These are phyloP conservation scores for Lactarius vividus DNA, from an alignment of 768 basidiomycete genomes.

Conservation along the genomic window DNA sequence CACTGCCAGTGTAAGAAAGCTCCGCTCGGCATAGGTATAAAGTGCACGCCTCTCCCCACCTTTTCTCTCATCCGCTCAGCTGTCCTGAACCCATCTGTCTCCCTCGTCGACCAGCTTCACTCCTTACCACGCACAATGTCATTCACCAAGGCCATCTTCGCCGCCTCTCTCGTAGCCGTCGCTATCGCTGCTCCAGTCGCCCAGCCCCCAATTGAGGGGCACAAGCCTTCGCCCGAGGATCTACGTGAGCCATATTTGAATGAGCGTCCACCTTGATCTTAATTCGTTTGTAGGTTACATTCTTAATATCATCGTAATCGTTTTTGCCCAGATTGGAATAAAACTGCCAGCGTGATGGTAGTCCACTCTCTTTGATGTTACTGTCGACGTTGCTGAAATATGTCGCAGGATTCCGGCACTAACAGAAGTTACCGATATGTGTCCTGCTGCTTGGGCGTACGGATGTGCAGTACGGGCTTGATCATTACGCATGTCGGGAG, in stretches of 20 bases:
- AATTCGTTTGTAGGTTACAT: neutral
- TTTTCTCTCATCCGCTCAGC: neutral
- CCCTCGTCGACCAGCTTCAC: neutral
- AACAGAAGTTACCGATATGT: neutral
- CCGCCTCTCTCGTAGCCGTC: slow-evolving; percentile 7
- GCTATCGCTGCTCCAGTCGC: no score
- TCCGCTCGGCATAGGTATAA: neutral
- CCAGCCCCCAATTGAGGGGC: neutral
- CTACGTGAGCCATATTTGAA: neutral
- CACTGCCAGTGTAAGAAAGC: neutral
- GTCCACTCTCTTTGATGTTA: neutral
- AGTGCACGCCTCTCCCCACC: neutral
- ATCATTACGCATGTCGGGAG: neutral
- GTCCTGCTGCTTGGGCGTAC: no score
- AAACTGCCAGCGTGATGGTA: neutral
- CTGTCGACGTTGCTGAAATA: no score
- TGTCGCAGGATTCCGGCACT: neutral
- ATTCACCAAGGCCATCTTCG: slow-evolving; percentile 11
- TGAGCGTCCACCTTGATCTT: neutral
- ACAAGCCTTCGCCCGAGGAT: no score
- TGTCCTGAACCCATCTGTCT: neutral
- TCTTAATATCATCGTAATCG: accelerated
- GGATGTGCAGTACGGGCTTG: neutral
- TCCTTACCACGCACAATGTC: neutral
- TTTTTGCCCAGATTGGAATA: neutral